Percentiles rank a stretch among this genome's conserved stretches.
These are phyloP conservation scores for Pterocarpus macrocarpus DNA, from an alignment of 306 rosid genomes.

Conservation along the genomic window DNA sequence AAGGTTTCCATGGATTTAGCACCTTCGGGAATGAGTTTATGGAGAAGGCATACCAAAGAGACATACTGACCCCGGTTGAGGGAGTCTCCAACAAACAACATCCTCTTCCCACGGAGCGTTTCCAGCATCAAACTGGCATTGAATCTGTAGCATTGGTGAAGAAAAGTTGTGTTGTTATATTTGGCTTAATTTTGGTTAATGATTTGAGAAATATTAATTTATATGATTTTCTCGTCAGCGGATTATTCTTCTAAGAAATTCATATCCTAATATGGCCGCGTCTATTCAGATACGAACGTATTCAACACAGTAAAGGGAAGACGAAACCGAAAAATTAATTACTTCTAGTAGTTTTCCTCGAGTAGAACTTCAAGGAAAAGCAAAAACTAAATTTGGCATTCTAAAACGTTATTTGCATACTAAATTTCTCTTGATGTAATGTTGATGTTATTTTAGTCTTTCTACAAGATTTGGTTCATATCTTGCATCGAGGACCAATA, in stretches of 20 bases:
- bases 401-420: neutral
- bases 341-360: neutral
- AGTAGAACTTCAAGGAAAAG: neutral
- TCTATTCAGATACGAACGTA: neutral
- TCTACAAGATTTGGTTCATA: neutral
- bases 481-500: neutral
- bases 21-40: constrained; percentile 66
- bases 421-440: neutral
- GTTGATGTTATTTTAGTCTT: neutral
- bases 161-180: constrained; percentile 24
- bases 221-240: too few species aligned
- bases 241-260: too few species aligned
- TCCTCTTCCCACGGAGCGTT: constrained; percentile 86
- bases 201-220: too few species aligned
- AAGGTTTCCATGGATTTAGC: constrained; percentile 90
- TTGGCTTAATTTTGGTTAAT: neutral
- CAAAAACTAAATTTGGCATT: neutral
- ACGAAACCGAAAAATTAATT: neutral
- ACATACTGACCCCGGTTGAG: constrained; percentile 90
- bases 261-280: too few species aligned
- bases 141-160: constrained; percentile 59
- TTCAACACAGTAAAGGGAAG: neutral
- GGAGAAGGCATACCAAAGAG: constrained; percentile 90
- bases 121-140: constrained; percentile 88
- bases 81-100: constrained; percentile 94